Conservation (phyloP, 306 rosid species). For the Corylus heterophylla region DNA sequence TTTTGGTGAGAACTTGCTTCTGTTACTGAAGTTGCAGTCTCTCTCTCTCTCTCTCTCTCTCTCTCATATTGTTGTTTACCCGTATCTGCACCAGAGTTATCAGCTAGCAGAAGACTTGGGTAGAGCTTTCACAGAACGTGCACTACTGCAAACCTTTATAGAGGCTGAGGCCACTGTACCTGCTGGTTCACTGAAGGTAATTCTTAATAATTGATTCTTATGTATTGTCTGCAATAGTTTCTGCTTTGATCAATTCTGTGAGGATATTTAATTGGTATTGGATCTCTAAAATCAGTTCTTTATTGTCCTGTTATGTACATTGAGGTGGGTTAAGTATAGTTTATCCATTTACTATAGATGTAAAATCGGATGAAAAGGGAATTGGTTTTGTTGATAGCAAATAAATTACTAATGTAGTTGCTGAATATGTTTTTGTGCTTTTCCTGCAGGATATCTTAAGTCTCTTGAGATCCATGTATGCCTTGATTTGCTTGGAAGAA, state of each 20-base stretch:
- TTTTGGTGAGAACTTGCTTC: conserved; percentile 51
- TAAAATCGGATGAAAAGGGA: background rate
- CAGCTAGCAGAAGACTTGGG: conserved; percentile 86
- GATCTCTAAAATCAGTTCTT: background rate
- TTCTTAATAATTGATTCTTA: background rate
- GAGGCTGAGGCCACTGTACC: conserved; percentile 64
- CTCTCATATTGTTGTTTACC: conserved; percentile 16
- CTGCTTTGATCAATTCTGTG: background rate
- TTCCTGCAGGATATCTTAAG: conserved; percentile 58
- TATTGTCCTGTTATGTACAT: background rate
- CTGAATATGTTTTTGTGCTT: conserved; percentile 2
- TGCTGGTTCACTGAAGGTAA: conserved; percentile 69
- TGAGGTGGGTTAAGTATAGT: background rate
- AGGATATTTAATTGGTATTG: background rate
- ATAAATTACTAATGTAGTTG: background rate
- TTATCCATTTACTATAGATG: background rate
- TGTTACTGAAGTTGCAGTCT: conserved; percentile 1
- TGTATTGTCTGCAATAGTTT: background rate
- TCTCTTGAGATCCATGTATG: conserved; percentile 73
- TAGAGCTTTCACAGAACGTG: conserved; percentile 83
- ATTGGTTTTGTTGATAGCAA: background rate
- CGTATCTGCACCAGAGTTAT: conserved; percentile 59
- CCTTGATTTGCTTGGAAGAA: conserved; percentile 77
- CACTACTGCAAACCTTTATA: conserved; percentile 54
- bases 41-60: conserved; percentile 9